These are phyloP conservation scores for Patellaria atrata DNA, from an alignment of 495 filamentous ascomycete genomes.

Conservation along the genomic window DNA sequence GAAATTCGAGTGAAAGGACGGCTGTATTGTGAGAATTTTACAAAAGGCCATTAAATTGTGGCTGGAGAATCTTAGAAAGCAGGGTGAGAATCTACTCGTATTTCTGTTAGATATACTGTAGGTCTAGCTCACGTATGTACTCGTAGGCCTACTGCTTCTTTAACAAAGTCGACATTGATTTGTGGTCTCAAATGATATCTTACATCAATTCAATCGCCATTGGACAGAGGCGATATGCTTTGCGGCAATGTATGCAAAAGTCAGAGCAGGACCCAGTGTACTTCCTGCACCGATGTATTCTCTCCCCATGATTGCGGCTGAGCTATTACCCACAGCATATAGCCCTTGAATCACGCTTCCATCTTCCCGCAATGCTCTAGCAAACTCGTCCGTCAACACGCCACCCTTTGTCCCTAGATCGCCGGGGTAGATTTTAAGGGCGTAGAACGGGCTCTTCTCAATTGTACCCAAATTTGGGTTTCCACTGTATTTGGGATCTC, in stretches of 20 bases:
- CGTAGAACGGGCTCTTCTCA: conserved; percentile 17
- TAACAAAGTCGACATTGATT: too few species aligned
- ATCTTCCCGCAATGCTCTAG: conserved; percentile 11
- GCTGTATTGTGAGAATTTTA: too few species aligned
- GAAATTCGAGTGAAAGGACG: too few species aligned
- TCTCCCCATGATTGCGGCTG: conserved; percentile 16
- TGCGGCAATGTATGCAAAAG: conserved; percentile 16
- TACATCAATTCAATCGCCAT: too few species aligned
- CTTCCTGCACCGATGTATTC: conserved; percentile 15
- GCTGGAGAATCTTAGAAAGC: too few species aligned
- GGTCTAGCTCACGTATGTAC: too few species aligned
- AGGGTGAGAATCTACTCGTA: too few species aligned
- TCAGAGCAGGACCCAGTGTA: conserved; percentile 18
- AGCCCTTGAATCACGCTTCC: conserved; percentile 13
- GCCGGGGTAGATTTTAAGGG: conserved; percentile 15
- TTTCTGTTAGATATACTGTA: too few species aligned
- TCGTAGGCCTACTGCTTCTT: too few species aligned
- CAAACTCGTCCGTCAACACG: conserved; percentile 17
- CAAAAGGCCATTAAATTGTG: too few species aligned
- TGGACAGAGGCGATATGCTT: too few species aligned
- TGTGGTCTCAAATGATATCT: too few species aligned
- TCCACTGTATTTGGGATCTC: conserved; percentile 15
- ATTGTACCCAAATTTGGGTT: conserved; percentile 18
- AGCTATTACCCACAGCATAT: conserved; percentile 19
- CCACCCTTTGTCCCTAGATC: conserved; percentile 21